Conservation (phyloP, 78 protist genomes). For the Dictyostelium purpureum region DNA sequence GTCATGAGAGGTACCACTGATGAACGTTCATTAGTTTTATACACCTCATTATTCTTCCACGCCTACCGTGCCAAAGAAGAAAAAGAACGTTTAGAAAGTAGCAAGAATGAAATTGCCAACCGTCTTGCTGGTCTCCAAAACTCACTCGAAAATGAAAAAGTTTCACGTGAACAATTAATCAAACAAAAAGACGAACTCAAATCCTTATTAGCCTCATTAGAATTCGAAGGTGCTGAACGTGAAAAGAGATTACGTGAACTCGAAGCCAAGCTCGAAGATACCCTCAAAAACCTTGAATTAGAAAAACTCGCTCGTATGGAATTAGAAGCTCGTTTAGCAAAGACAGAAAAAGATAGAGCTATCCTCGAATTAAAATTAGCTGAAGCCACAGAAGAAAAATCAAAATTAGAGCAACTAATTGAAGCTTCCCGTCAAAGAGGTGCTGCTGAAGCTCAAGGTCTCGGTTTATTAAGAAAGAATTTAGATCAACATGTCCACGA, state of each 20-base stretch:
- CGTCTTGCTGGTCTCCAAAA: slow-evolving; percentile 62
- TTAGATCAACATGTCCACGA: slow-evolving; percentile 65
- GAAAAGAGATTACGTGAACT: slow-evolving; percentile 49
- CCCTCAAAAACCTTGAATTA: slow-evolving; percentile 48
- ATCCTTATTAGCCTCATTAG: slow-evolving; percentile 30
- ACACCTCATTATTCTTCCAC: slow-evolving; percentile 77
- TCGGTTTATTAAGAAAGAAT: slow-evolving; percentile 60
- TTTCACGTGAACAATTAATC: slow-evolving; percentile 50
- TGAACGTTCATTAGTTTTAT: slow-evolving; percentile 76
- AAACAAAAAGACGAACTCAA: slow-evolving; percentile 67
- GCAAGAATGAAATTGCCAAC: slow-evolving; percentile 35
- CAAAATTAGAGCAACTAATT: slow-evolving; percentile 19
- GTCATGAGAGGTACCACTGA: slow-evolving; percentile 75
- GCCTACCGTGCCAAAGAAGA: slow-evolving; percentile 82
- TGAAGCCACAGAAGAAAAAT: slow-evolving; percentile 51
- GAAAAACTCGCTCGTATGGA: slow-evolving; percentile 53
- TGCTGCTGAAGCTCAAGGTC: slow-evolving; percentile 76
- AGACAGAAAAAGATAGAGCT: slow-evolving; percentile 65
- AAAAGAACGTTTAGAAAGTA: slow-evolving; percentile 53
- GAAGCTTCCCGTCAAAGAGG: slow-evolving; percentile 27
- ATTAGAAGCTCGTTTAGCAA: slow-evolving; percentile 34
- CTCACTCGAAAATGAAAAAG: slow-evolving; percentile 50
- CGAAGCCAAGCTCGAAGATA: slow-evolving; percentile 72
- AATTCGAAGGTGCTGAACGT: slow-evolving; percentile 60
- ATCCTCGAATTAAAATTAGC: slow-evolving; percentile 28